Conservation (phyloP, 2,329 filamentous ascomycete species). For the Pseudopyricularia cyperi region DNA sequence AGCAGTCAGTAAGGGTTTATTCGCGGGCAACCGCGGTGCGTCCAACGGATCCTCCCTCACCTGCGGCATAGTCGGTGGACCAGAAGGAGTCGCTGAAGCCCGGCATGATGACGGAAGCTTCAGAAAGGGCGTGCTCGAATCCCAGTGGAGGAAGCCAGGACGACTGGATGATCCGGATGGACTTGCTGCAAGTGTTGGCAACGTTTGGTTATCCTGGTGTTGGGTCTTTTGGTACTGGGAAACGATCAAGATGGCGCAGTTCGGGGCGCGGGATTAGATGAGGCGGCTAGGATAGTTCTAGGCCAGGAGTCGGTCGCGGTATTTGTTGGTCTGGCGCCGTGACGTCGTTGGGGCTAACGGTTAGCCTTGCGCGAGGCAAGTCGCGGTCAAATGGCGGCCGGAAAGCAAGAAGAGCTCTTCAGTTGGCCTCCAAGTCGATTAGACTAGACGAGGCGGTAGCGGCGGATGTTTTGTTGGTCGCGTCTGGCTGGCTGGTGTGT, state of each 20-base stretch:
- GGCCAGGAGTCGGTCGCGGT: background rate
- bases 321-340: background rate
- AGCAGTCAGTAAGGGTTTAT: background rate
- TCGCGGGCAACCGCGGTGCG: background rate
- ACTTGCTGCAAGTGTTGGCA: background rate
- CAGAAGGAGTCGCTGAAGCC: slow-evolving; percentile 94
- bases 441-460: no score
- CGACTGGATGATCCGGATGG: background rate
- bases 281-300: background rate
- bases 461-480: no score
- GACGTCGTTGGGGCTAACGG: background rate
- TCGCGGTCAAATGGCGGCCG: background rate
- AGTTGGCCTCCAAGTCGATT: background rate
- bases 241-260: background rate
- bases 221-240: background rate
- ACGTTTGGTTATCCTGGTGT: background rate
- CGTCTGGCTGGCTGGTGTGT: no score
- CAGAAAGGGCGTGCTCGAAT: background rate
- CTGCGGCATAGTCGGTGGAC: slow-evolving; percentile 94
- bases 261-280: background rate
- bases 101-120: slow-evolving; percentile 46
- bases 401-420: background rate
- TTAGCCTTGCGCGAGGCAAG: background rate
- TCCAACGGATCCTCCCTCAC: slow-evolving; percentile 27
- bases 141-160: background rate